These are phyloP conservation scores for Haematococcus lacustris DNA, from an alignment of 139 green algal genomes.

Conservation along the genomic window DNA sequence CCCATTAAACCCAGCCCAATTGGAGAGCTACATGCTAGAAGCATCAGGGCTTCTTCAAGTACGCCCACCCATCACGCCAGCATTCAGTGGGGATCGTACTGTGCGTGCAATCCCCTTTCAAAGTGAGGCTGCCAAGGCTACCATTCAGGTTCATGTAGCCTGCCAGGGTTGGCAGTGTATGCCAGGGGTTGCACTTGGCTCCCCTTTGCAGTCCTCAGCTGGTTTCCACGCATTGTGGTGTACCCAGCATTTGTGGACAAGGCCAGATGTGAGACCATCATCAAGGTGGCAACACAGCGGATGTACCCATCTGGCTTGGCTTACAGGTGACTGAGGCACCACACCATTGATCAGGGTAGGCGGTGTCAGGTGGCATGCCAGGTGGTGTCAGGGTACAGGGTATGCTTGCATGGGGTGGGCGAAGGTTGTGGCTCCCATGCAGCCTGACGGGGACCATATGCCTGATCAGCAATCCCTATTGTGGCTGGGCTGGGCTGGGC, in stretches of 20 bases:
- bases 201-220: constrained; percentile 21
- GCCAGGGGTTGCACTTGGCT: background rate
- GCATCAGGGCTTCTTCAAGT: constrained; percentile 12
- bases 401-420: too few relatives aligned
- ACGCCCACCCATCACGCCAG: constrained; percentile 12
- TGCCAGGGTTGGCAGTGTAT: background rate
- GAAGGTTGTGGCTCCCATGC: too few relatives aligned
- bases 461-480: too few relatives aligned
- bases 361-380: too few relatives aligned
- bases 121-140: constrained; percentile 7
- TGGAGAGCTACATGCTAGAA: constrained; percentile 18
- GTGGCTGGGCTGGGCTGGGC: too few relatives aligned
- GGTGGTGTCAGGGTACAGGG: too few relatives aligned
- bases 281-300: constrained; percentile 27
- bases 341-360: too few relatives aligned
- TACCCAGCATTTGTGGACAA: constrained; percentile 49
- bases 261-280: constrained; percentile 24
- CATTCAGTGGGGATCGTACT: background rate
- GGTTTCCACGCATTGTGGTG: constrained; percentile 39
- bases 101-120: background rate
- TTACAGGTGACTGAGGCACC: constrained; percentile 19
- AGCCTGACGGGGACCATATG: too few relatives aligned
- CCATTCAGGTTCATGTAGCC: background rate
- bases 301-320: constrained; percentile 32
- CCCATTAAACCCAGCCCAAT: constrained; percentile 7